Evolutionary conservation across 139 green algal species (phyloP).

Genomic region (Chlamydomonas incerta): DNA sequence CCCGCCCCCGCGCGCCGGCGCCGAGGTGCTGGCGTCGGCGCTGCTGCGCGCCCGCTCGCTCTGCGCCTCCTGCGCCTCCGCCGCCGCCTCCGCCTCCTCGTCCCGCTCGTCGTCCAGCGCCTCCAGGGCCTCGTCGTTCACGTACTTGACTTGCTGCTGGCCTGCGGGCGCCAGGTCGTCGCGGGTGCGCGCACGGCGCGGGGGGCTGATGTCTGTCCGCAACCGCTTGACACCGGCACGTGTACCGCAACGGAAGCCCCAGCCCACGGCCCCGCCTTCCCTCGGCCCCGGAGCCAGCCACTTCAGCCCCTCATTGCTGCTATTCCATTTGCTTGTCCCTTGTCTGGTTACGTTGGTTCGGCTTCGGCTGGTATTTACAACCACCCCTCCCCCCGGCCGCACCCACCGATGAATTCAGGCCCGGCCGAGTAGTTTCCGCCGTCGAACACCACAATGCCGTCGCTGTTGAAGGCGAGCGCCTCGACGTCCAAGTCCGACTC

Average conservation of each 20-base stretch:
- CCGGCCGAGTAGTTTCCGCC: conserved; percentile 66
- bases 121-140: conserved; percentile 3
- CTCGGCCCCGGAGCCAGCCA: too few relatives aligned
- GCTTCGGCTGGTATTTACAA: too few relatives aligned
- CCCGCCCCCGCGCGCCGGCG: neutral
- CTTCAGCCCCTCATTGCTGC: too few relatives aligned
- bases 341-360: too few relatives aligned
- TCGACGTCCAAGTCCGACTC: conserved; percentile 55
- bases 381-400: neutral
- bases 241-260: too few relatives aligned
- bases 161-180: too few relatives aligned
- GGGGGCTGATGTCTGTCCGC: too few relatives aligned
- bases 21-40: neutral
- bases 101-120: neutral
- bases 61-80: neutral
- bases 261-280: too few relatives aligned
- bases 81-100: neutral
- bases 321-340: too few relatives aligned
- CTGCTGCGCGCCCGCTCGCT: neutral
- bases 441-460: conserved; percentile 63
- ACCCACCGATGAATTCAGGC: conserved; percentile 61
- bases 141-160: conserved; percentile 38
- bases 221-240: too few relatives aligned
- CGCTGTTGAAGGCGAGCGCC: conserved; percentile 55
- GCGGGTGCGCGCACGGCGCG: too few relatives aligned